These are phyloP conservation scores for Forsythia viridissima DNA, from an alignment of 257 asterid genomes.

Conservation along the genomic window DNA sequence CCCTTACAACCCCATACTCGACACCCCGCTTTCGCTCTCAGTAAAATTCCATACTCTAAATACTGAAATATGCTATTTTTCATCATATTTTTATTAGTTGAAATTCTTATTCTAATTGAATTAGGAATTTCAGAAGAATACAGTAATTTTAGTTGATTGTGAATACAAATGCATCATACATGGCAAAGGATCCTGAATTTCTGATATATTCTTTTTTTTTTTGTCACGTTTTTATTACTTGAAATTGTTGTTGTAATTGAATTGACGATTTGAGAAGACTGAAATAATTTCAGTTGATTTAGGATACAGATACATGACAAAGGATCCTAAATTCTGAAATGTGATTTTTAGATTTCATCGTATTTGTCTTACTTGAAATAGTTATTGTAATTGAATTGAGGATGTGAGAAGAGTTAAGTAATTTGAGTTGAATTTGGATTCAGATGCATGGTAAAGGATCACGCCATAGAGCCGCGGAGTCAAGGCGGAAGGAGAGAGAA, in stretches of 20 bases:
- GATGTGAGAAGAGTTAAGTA: background rate
- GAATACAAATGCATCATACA: background rate
- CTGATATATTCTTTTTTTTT: background rate
- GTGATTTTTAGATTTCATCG: background rate
- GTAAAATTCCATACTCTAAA: conserved; percentile 36
- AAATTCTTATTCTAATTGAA: background rate
- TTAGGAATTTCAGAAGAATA: background rate
- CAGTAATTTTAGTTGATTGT: background rate
- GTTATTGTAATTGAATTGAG: background rate
- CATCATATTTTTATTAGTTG: background rate
- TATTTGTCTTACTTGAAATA: background rate
- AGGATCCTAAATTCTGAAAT: background rate
- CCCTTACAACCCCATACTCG: conserved; percentile 64
- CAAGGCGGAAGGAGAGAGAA: conserved; percentile 48
- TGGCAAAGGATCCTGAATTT: background rate
- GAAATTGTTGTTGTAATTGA: background rate
- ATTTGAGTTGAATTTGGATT: conserved; percentile 3
- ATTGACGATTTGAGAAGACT: background rate
- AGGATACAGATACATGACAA: background rate
- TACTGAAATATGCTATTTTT: background rate
- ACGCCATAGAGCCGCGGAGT: conserved; percentile 56
- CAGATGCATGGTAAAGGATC: conserved; percentile 65
- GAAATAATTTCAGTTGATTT: background rate
- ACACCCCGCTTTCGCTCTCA: conserved; percentile 54
- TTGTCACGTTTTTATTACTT: background rate